Evolutionary conservation across 371 early-diverging fungal genomes (phyloP).

Genomic region (Saksenaea oblongispora): DNA sequence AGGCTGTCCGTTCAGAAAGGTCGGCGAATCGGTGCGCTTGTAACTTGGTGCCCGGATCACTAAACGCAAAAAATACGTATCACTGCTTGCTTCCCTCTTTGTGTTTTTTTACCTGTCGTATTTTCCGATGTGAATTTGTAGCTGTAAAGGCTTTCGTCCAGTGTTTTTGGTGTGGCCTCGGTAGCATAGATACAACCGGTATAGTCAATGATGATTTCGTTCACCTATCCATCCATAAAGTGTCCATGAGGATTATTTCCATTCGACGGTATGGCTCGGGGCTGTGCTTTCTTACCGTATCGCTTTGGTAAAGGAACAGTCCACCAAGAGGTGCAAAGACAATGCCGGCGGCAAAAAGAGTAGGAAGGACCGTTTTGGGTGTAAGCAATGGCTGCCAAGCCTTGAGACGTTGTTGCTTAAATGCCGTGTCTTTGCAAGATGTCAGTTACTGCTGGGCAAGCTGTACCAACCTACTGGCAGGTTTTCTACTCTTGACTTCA

Average conservation of each 20-base stretch:
- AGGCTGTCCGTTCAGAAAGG: slow-evolving; percentile 16
- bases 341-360: slow-evolving; percentile 82
- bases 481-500: slow-evolving; percentile 46
- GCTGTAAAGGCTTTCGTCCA: slow-evolving; percentile 26
- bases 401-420: slow-evolving; percentile 91
- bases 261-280: background rate
- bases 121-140: slow-evolving; percentile 49
- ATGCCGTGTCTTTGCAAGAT: slow-evolving; percentile 71
- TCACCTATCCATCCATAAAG: slow-evolving; percentile 46
- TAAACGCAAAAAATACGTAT: background rate
- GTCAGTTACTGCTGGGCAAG: background rate
- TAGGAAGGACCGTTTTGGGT: slow-evolving; percentile 85
- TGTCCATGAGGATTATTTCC: background rate
- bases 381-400: slow-evolving; percentile 94
- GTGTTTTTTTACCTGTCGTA: slow-evolving; percentile 26
- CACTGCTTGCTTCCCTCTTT: background rate
- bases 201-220: slow-evolving; percentile 83
- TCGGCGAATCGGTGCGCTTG: slow-evolving; percentile 25
- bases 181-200: slow-evolving; percentile 65
- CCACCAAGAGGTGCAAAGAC: slow-evolving; percentile 87
- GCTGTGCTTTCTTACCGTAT: slow-evolving; percentile 33
- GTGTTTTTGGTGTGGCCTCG: slow-evolving; percentile 1
- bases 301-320: slow-evolving; percentile 62
- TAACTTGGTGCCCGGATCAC: slow-evolving; percentile 40
- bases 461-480: slow-evolving; percentile 36